Base-by-base conservation (phyloP, 129 eudicot genomes). In the Dittrichia graveolens region DNA sequence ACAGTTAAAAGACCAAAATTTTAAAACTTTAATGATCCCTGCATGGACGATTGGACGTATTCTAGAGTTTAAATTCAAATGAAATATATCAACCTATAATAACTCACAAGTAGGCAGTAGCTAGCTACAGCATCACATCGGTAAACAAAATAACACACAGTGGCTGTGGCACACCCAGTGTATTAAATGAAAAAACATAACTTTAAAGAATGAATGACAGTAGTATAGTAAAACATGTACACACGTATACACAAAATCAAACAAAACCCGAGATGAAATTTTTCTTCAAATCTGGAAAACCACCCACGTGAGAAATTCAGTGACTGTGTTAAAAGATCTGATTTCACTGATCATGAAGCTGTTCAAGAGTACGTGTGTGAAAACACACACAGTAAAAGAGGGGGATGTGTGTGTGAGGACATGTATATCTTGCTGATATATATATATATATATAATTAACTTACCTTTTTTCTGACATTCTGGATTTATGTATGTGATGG, bases 201-300 rank as follows among this genome's bases (percentile, higher is more conserved):
- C 42, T n/a, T 40, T 57, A 15, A 67, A 68, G 69, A 8, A 40
- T 38, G 69, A 8, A 40, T 38, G 75, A 67, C 44, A 57, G 61
- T 35, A 46, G 56, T 13, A 24, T 24, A 61, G 48, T 8, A 5
- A 41, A 16, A 19, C 39, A 43, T 14, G 6, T 5, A 40, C 43
- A 61, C 45, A 70, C 76, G 66, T 62, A 65, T 65, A 71, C 82
- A 71, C 67, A 78, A 77, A 45, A 53, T 41, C 42, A 78, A 71
- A 53, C 59, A 61, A 41, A 52, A 8, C 11, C 55, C 59, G 46
- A 10, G 3, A 72, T 35, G 77, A 60, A 72, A 58, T n/a, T 12
- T 10, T n/a, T 12, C 7, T n/a, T 31, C n/a, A 58, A 70, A 61
- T 53, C 65, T 37, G 56, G 56, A 37, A 67, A 70, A 71, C 77